These are phyloP conservation scores for Ganoderma resinaceum DNA, from an alignment of 1,284 basidiomycete genomes.

Conservation along the genomic window DNA sequence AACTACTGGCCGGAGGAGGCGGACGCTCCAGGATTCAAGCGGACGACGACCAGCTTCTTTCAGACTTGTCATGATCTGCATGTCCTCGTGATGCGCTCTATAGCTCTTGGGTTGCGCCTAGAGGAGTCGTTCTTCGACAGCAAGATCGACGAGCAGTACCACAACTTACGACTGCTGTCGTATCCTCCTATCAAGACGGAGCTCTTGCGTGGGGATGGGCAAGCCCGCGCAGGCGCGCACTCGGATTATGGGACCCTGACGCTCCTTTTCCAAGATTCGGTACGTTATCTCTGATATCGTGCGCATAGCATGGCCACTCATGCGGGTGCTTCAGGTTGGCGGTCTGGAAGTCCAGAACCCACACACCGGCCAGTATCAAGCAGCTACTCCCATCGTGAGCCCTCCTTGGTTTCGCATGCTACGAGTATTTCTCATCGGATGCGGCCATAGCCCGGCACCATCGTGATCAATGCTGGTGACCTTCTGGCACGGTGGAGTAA, in stretches of 20 bases:
- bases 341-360: slow-evolving; percentile 86
- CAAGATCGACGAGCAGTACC: slow-evolving; percentile 76
- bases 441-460: slow-evolving; percentile 67
- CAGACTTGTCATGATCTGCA: slow-evolving; percentile 81
- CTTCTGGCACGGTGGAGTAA: slow-evolving; percentile 87
- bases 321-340: slow-evolving; percentile 58
- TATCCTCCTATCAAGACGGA: slow-evolving; percentile 75
- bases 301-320: background rate
- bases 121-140: slow-evolving; percentile 77
- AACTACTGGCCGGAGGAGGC: slow-evolving; percentile 81
- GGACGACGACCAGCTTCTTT: slow-evolving; percentile 78
- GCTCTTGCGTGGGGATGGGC: slow-evolving; percentile 67
- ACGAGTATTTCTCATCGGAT: too few species aligned
- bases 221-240: slow-evolving; percentile 83
- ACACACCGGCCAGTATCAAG: slow-evolving; percentile 71
- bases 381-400: slow-evolving; percentile 79
- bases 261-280: slow-evolving; percentile 83
- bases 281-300: slow-evolving; percentile 38
- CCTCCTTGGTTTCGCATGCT: background rate
- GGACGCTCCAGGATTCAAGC: slow-evolving; percentile 71
- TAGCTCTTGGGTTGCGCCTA: slow-evolving; percentile 80
- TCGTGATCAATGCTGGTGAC: slow-evolving; percentile 87
- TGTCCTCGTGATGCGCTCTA: slow-evolving; percentile 77
- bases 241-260: slow-evolving; percentile 90
- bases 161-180: slow-evolving; percentile 78